A percentile compares a stretch with the other conserved stretches of the same genome.
These are phyloP conservation scores for Barbarea vulgaris DNA, from an alignment of 345 rosid species.

Conservation along the genomic window DNA sequence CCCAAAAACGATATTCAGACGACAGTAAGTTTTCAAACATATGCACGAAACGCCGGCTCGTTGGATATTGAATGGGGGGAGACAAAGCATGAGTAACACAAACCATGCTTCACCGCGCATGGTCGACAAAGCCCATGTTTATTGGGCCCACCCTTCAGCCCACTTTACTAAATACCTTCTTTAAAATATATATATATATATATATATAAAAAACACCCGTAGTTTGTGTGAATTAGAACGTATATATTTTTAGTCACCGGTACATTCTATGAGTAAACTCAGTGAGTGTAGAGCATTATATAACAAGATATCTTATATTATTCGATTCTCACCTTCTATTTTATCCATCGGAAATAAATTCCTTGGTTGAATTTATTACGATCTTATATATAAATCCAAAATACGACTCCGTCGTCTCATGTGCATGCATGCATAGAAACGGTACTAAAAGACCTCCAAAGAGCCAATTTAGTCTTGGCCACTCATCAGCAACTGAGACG, in stretches of 20 bases:
- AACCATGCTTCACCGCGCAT: slow-evolving; percentile 39
- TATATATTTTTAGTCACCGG: not conserved
- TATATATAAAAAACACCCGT: not conserved
- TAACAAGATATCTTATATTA: slow-evolving; percentile 18
- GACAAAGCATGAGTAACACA: slow-evolving; percentile 32
- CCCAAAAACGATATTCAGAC: not conserved
- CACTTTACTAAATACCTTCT: not conserved
- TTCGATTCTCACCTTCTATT: slow-evolving; percentile 6
- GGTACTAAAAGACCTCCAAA: slow-evolving; percentile 3
- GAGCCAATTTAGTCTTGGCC: slow-evolving; percentile 47
- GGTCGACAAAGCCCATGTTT: slow-evolving; percentile 36
- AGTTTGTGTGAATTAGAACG: not conserved
- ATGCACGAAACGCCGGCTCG: slow-evolving; percentile 21
- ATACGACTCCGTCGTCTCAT: slow-evolving; percentile 15
- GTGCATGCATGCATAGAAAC: slow-evolving; percentile 34
- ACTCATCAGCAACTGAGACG: slow-evolving; percentile 74
- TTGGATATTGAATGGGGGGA: not conserved
- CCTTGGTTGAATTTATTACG: slow-evolving; percentile 20
- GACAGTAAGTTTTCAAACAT: slow-evolving; percentile 15
- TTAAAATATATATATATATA: not conserved
- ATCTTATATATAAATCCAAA: slow-evolving; percentile 20
- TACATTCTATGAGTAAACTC: not conserved
- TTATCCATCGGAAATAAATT: slow-evolving; percentile 2
- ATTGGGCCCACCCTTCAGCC: slow-evolving; percentile 35
- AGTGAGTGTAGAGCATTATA: not conserved